Percentiles rank a stretch among this genome's conserved stretches.
Conservation (phyloP, 2,329 filamentous ascomycete genomes). For the Talaromyces marneffei region DNA sequence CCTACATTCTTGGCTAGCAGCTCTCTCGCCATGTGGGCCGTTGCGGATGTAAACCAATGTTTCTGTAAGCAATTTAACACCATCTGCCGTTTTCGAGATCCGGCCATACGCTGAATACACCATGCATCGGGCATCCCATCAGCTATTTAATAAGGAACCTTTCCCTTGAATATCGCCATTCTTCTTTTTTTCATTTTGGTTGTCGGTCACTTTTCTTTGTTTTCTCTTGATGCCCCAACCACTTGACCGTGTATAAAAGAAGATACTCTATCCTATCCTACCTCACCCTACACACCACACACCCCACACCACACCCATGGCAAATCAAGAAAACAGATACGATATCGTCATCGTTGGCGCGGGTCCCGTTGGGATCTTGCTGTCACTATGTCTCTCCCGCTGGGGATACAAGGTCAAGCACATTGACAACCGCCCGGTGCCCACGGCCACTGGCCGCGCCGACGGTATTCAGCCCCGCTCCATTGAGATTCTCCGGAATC, state of each 20-base stretch:
- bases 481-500: slow-evolving; percentile 77
- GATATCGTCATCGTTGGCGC: slow-evolving; percentile 80
- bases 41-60: not conserved
- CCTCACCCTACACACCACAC: not conserved
- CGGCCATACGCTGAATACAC: not conserved
- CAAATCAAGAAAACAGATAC: slow-evolving; percentile 33
- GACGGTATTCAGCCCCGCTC: slow-evolving; percentile 90
- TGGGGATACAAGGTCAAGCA: slow-evolving; percentile 96
- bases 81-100: slow-evolving; percentile 11
- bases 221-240: not conserved
- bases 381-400: slow-evolving; percentile 79
- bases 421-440: slow-evolving; percentile 82
- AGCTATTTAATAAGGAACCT: not conserved
- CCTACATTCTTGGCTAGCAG: not conserved
- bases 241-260: not conserved
- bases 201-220: not conserved
- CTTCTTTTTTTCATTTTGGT: not conserved
- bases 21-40: not conserved
- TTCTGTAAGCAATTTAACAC: not conserved
- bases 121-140: not conserved
- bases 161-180: not conserved
- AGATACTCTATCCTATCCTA: too few species aligned
- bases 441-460: slow-evolving; percentile 77
- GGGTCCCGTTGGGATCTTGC: slow-evolving; percentile 78
- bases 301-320: not conserved